Conservation (phyloP, 2,329 filamentous ascomycete genomes). For the Aspergillus viridinutans region DNA sequence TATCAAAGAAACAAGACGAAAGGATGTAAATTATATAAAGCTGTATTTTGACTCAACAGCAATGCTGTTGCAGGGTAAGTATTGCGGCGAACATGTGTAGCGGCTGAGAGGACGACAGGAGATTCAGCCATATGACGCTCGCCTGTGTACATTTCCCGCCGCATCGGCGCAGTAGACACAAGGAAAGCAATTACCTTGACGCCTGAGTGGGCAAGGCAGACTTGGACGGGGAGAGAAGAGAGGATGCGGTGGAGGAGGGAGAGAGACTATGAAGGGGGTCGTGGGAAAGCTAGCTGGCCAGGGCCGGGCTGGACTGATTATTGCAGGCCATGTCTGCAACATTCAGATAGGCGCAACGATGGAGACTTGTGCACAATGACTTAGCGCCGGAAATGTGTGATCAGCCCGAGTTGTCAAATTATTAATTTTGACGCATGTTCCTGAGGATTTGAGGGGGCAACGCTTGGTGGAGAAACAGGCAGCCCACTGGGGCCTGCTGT, state of each 20-base stretch:
- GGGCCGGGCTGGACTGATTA: constrained; percentile 20
- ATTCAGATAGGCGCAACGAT: constrained; percentile 21
- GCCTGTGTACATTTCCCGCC: constrained; percentile 20
- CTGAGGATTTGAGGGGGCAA: not conserved
- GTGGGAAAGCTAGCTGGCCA: constrained; percentile 15
- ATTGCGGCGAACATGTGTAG: constrained; percentile 23
- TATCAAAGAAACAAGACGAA: not conserved
- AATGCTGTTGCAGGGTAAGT: constrained; percentile 17
- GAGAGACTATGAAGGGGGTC: constrained; percentile 9
- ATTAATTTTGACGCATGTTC: constrained; percentile 9
- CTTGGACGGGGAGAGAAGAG: constrained; percentile 20
- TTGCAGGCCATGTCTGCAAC: constrained; percentile 27
- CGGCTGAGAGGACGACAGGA: constrained; percentile 23
- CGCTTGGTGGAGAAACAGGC: not conserved
- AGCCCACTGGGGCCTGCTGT: not conserved
- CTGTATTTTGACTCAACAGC: constrained; percentile 16
- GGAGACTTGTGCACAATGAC: constrained; percentile 19
- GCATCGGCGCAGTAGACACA: constrained; percentile 22
- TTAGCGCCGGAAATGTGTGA: constrained; percentile 30
- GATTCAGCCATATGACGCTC: constrained; percentile 25
- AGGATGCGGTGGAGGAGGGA: constrained; percentile 22
- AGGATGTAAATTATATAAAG: constrained; percentile 22
- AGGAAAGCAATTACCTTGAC: constrained; percentile 24
- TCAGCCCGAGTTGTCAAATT: constrained; percentile 19
- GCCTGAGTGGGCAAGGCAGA: constrained; percentile 36